Base-by-base conservation (phyloP, 768 basidiomycete species). In the Lanmaoa rubissima region DNA sequence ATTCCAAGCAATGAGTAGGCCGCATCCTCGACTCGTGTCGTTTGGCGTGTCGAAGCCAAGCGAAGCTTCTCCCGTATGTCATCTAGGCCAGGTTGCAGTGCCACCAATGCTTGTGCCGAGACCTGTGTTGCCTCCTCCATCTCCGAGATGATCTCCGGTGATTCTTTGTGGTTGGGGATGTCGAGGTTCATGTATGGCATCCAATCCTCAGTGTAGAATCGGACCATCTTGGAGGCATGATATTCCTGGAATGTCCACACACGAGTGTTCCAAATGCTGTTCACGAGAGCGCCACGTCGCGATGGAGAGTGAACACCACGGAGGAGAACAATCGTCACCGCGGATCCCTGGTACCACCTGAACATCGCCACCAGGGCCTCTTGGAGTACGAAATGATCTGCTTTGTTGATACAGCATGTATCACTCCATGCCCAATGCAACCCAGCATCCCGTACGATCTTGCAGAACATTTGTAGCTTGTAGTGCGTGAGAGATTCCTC, bases 171-270 rank as follows among this genome's bases (percentile, higher is more conserved):
- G 21, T 24, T 24, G 21, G 21, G 21, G 2, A 24, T 24, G 21
- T 24, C 3, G 21, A 24, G 21, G 21, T 24, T 24, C 21, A 24
- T 24, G 21, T 24, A 24, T 24, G 21, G 21, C 21, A 24, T 24
- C 21, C 21, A 24, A 24, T 24, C 21, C 21, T 24, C 21, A 2
- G 21, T 24, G 21, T 24, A 24, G 21, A 24, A 61, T 11, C 40
- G 35, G 19, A 58, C 40, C 19, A 50, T 53, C 24, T 38, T 58
- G 1, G 49, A 54, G 0, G 60, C 57, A 19, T 48, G 53, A 5
- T 56, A 56, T 35, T 52, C 58, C 12, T 56, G 59, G 6, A 56
- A 42, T 10, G 54, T 52, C 53, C 58, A 56, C 9, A 35, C 53
- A 3, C 50, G 41, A 19, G 38, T 41, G 34, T 55, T 59, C 60